Percentiles rank a stretch among this genome's conserved stretches.
Evolutionary conservation across 345 rosid species (phyloP).

Genomic region (Murraya paniculata): DNA sequence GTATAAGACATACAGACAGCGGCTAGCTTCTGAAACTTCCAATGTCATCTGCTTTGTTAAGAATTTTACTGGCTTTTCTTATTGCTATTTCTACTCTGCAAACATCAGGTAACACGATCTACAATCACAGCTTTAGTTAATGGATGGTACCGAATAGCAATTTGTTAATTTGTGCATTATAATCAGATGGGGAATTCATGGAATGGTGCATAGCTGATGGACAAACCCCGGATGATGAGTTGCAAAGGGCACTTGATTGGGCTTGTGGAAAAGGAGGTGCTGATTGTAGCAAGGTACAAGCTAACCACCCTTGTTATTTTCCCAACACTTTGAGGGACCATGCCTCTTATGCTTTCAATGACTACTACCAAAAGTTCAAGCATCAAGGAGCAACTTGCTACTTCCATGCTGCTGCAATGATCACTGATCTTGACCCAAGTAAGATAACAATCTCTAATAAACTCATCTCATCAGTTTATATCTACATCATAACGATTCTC

Average conservation of each 20-base stretch:
- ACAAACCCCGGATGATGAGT: slow-evolving; percentile 52
- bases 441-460: slow-evolving; percentile 13
- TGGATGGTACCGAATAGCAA: not conserved
- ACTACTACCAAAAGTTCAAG: slow-evolving; percentile 63
- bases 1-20: not conserved
- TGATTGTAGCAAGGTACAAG: slow-evolving; percentile 42
- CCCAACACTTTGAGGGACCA: slow-evolving; percentile 49
- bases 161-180: not conserved
- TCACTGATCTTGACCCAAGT: slow-evolving; percentile 62
- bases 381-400: slow-evolving; percentile 54
- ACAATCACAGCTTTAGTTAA: not conserved
- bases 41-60: slow-evolving; percentile 23
- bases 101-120: slow-evolving; percentile 25
- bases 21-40: not conserved
- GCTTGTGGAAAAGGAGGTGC: slow-evolving; percentile 63
- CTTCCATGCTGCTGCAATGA: slow-evolving; percentile 57
- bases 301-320: slow-evolving; percentile 39
- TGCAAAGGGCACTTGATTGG: slow-evolving; percentile 57
- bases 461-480: not conserved
- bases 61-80: slow-evolving; percentile 19
- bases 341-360: slow-evolving; percentile 64
- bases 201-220: slow-evolving; percentile 78
- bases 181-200: slow-evolving; percentile 35
- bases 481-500: no score
- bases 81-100: slow-evolving; percentile 11